A percentile compares a stretch with the other conserved stretches of the same genome.
phyloP scores from a whole-genome alignment of 352 stramenopile genomes.

The Globisporangium nodosum region DNA sequence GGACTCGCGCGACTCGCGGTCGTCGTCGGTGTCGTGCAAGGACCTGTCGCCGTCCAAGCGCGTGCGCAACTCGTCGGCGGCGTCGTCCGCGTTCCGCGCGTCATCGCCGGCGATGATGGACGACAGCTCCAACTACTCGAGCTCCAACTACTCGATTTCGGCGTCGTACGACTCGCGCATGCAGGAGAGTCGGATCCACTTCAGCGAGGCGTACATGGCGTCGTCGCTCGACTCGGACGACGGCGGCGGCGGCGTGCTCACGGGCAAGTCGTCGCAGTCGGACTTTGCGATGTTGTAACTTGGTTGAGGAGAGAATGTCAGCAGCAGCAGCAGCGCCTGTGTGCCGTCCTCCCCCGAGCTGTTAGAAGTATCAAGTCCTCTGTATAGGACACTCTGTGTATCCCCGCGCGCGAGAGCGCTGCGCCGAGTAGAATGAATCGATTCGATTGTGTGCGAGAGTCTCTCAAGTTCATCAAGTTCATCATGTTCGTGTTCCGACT shows the following conservation, averaged over 20 bases:
- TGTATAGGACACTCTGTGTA: no score
- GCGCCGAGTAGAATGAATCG: no score
- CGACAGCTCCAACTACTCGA: constrained; percentile 23
- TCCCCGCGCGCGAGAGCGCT: no score
- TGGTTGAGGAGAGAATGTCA: background rate
- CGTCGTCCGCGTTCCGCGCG: constrained; percentile 3
- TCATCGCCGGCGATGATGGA: constrained; percentile 24
- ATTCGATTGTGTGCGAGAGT: no score
- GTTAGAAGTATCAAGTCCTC: no score
- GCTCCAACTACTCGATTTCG: constrained; percentile 25
- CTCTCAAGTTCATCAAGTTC: no score
- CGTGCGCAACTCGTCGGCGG: constrained; percentile 13
- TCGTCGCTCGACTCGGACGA: constrained; percentile 35
- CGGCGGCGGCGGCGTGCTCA: constrained; percentile 21
- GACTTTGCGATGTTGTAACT: constrained; percentile 57
- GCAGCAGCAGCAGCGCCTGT: background rate
- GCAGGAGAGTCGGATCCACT: constrained; percentile 57
- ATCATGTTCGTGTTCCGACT: no score
- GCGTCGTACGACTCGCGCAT: constrained; percentile 26
- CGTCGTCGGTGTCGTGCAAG: constrained; percentile 38
- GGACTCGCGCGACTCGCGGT: constrained; percentile 33
- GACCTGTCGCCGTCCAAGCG: constrained; percentile 21
- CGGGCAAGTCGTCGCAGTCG: constrained; percentile 21
- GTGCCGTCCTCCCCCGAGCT: no score
- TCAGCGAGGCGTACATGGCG: constrained; percentile 51